Evolutionary conservation across 2,329 filamentous ascomycete genomes (phyloP), one percentile per base, ranked within the genome.

Genomic region (Coniochaeta sp.): DNA sequence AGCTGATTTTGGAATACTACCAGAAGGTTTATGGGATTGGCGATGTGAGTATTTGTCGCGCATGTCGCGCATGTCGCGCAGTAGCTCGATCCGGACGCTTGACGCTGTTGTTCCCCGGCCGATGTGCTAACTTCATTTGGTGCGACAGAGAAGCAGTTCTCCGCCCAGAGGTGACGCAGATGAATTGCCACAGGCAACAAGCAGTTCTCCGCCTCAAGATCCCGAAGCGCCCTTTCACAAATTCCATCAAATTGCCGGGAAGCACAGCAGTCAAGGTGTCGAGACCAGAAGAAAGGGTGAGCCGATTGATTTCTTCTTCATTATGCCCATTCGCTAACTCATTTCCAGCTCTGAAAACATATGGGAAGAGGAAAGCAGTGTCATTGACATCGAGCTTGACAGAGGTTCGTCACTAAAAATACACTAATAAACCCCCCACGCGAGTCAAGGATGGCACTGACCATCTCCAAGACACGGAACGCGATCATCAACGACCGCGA

Each of bases 1-100:
- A 75, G 60, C 61, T 64, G 24, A 61, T 75, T 24, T 56, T 71
- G 2, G 65, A 69, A 31, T 63, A 63, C 51, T 65, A 72, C 56
- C 67, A 65, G 55, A 63, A 60, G 18, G 62, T 69, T 52, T 68
- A 72, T 52, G 71, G 69, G 51, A 62, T 70, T 14, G 67, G 62
- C 46, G 59, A 62, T 62, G 71, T 74, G 64, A 60, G 71, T 42
- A 10, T 72, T 51, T 18, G 40, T 16, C 7, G 40, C 40, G 52
- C 51, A 45, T 50, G 54, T 45, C 38, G 4, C 7, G 38, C 18
- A 20, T 33, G 18, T n/a, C 45, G 22, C 52, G 49, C 40, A 51
- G 45, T 49, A 50, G 47, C 24, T 31, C 49, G 47, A 40, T 50
- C 38, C 24, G 13, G 13, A 35, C 22, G 38, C 35, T 49, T 42